Evolutionary conservation across 2,329 filamentous ascomycete species (phyloP).

Genomic region (Meredithiella fracta): DNA sequence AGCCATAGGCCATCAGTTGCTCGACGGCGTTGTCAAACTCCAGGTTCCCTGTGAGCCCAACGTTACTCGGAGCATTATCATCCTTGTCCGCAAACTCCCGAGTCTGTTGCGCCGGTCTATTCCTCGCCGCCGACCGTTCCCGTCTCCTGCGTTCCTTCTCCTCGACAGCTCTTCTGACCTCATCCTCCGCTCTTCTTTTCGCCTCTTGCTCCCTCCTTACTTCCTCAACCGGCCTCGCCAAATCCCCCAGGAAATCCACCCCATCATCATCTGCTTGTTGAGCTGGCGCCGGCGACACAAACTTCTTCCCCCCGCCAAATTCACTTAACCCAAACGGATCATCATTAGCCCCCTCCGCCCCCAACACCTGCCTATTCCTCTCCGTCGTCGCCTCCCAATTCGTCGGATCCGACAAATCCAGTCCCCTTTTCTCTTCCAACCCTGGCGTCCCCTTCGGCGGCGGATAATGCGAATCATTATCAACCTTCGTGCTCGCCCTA

Average conservation of each 20-base stretch:
- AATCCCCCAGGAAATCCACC: conserved; percentile 48
- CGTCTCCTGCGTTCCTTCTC: background rate
- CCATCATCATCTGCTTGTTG: conserved; percentile 31
- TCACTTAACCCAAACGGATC: conserved; percentile 73
- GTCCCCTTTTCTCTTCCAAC: conserved; percentile 23
- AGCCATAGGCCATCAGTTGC: conserved; percentile 89
- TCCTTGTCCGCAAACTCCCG: conserved; percentile 28
- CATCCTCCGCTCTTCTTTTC: conserved; percentile 6
- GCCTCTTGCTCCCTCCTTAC: conserved; percentile 31
- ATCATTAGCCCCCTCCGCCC: conserved; percentile 49
- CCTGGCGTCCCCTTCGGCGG: conserved; percentile 25
- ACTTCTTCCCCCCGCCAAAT: conserved; percentile 26
- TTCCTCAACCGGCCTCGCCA: conserved; percentile 48
- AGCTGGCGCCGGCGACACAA: conserved; percentile 15
- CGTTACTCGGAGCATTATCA: conserved; percentile 18
- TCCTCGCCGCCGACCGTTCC: conserved; percentile 16
- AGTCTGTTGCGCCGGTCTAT: background rate
- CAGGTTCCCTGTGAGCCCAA: conserved; percentile 4
- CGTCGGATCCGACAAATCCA: conserved; percentile 37
- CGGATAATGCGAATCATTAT: conserved; percentile 49
- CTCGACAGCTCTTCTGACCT: background rate
- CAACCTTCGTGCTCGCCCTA: conserved; percentile 48
- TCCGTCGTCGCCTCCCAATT: conserved; percentile 32
- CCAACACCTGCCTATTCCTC: conserved; percentile 23
- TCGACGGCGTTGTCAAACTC: conserved; percentile 61